Evolutionary conservation across 1,284 basidiomycete genomes (phyloP), one percentile per base, ranked within the genome.

Genomic region (Puccinia novopanici): DNA sequence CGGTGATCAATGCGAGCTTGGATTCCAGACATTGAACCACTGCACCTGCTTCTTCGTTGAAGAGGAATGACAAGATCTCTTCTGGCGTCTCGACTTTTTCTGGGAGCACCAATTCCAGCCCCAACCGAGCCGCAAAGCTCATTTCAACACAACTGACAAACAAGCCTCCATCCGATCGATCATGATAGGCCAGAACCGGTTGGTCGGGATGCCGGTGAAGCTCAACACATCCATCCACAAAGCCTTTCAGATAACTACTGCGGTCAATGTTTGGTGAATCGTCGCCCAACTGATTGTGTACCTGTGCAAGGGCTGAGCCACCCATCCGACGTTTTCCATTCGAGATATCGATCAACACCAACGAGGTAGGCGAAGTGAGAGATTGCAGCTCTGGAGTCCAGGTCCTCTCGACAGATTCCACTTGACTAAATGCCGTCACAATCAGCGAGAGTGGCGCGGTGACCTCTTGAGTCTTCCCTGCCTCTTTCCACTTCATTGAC

Each of bases 111-210:
- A 95, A 85, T 77, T 91, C 88, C 45, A 91, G 89, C 48, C 97
- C 96, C 13, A 90, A 89, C 75, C 92, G 90, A 30, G 94, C 95
- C 8, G 96, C 95, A 84, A 99, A 98, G 61, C 91, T 90, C 97
- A 99, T 99, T 87, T 99, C 97, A 22, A 89, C 91, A 45, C 98
- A 85, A 3, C 95, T 92, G 0, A 93, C 92, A 86, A 99, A 92
- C 48, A 99, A 87, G 65, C 96, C 97, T 79, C 96, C 97, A 84
- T 99, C 97, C 0, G 96, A 98, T 27, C 96, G 96, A 98, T 99
- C 97, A 86, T 99, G 97, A 86, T 99, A 99, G 0, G 97, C 95
- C 55, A 98, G 88, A 0, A 99, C 91, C 22, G 63, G 75, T 34
- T 93, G 85, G 0, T 88, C 89, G 6, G 90, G 89, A 70, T 90